phyloP scores from a whole-genome alignment of 1,284 basidiomycete genomes.

The Phellinidium pouzarii region DNA sequence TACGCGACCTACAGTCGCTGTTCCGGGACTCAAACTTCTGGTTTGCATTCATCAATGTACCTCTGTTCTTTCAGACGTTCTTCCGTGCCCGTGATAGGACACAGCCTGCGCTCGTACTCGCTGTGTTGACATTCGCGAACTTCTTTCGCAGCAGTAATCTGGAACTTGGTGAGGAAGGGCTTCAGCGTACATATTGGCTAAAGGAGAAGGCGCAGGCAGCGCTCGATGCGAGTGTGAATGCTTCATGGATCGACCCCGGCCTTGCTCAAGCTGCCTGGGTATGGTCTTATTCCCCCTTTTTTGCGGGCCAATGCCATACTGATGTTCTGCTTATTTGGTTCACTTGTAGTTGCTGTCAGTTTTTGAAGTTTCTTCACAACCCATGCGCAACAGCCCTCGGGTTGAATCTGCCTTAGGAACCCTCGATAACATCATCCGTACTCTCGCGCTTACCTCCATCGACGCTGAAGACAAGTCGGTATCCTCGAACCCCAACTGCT shows the following conservation, averaged over 20 bases:
- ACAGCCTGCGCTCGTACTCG: conserved; percentile 61
- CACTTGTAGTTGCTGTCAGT: conserved; percentile 53
- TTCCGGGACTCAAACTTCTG: conserved; percentile 62
- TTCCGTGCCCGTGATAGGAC: conserved; percentile 51
- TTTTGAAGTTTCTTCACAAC: conserved; percentile 67
- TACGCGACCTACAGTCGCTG: conserved; percentile 54
- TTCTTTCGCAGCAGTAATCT: conserved; percentile 65
- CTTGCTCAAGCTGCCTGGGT: conserved; percentile 73
- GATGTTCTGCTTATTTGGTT: not conserved
- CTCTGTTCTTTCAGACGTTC: conserved; percentile 55
- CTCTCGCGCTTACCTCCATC: conserved; percentile 45
- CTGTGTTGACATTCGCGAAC: conserved; percentile 58
- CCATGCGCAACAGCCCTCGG: conserved; percentile 45
- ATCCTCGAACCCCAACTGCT: not conserved
- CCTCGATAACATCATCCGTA: conserved; percentile 61
- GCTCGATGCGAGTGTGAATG: conserved; percentile 64
- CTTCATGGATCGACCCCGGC: conserved; percentile 62
- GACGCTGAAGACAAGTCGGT: conserved; percentile 29
- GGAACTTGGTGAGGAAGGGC: conserved; percentile 40
- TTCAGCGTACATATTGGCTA: conserved; percentile 49
- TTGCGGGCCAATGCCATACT: too few species aligned
- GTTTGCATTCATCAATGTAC: conserved; percentile 67
- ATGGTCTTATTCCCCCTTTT: conserved; percentile 23
- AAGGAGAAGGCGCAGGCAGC: conserved; percentile 61
- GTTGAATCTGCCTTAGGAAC: conserved; percentile 50